These are phyloP conservation scores for Cutaneotrichosporon sp. DNA, from an alignment of 1,284 basidiomycete genomes.

Conservation along the genomic window DNA sequence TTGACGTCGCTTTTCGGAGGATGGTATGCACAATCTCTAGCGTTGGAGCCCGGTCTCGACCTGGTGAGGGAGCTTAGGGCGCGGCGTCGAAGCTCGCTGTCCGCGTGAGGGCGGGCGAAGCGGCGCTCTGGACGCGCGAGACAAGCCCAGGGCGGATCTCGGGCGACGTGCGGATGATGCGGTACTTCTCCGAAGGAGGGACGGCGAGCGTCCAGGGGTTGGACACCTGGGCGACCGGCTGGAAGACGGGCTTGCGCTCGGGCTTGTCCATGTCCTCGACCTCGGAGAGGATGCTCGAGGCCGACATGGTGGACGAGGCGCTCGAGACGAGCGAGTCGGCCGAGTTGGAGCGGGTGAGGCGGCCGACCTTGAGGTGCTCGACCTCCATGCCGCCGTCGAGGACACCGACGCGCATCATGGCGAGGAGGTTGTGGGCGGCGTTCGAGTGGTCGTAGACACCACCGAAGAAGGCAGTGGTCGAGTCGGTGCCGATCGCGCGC, in stretches of 20 bases:
- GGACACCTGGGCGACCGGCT: slow-evolving; percentile 48
- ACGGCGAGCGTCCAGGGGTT: slow-evolving; percentile 37
- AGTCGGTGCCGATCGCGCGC: slow-evolving; percentile 73
- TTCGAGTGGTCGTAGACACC: slow-evolving; percentile 93
- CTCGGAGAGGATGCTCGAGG: slow-evolving; percentile 36
- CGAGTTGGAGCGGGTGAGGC: slow-evolving; percentile 28
- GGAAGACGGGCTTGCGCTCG: slow-evolving; percentile 31
- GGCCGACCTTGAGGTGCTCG: slow-evolving; percentile 55
- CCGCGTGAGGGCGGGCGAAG: slow-evolving; percentile 21
- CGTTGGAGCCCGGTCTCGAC: background rate
- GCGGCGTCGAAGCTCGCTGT: slow-evolving; percentile 15
- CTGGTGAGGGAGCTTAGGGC: background rate
- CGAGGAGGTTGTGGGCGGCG: slow-evolving; percentile 75
- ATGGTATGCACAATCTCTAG: slow-evolving; percentile 10
- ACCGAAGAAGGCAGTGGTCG: slow-evolving; percentile 89
- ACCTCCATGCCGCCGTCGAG: slow-evolving; percentile 75
- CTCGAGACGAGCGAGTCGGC: slow-evolving; percentile 31
- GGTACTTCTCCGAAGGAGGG: slow-evolving; percentile 51
- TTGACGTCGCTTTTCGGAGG: background rate
- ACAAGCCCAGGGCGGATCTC: slow-evolving; percentile 45
- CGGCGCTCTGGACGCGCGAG: slow-evolving; percentile 15
- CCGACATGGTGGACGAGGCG: slow-evolving; percentile 37
- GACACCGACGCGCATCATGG: slow-evolving; percentile 88
- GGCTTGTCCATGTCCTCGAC: slow-evolving; percentile 22
- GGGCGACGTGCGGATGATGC: slow-evolving; percentile 45